Base-by-base conservation (phyloP, 1,284 basidiomycete species). In the Xanthoconium separans region DNA sequence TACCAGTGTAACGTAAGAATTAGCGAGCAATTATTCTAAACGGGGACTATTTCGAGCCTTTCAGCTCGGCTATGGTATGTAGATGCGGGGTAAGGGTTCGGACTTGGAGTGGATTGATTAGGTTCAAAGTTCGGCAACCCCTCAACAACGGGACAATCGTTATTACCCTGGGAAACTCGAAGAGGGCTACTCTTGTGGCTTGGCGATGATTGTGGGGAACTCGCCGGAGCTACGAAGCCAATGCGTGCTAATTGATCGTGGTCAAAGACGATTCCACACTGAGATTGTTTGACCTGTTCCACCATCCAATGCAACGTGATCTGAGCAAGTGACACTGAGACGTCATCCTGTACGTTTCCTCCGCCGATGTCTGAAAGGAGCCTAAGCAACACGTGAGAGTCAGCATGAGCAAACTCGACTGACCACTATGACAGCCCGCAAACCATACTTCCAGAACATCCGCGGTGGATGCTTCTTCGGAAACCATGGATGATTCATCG, bases 251-350 rank as follows among this genome's bases (percentile, higher is more conserved):
- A 72, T 29, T 65, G 73, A 2, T 66, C 64, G 9, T 61, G 52
- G 55, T 84, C 78, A 58, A 86, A 87, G 30, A 71, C 57, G 33
- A 88, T 75, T 4, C 79, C 80, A 59, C 81, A 83, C 22, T 76
- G 68, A 8, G 77, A 69, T 4, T 59, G 59, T 9, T 76, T 70
- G 54, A 78, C 70, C 57, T 84, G 75, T 53, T 80, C 79, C 44
- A 90, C 75, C 88, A 90, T 90, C 87, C 87, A 90, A 29, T 80
- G 81, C 27, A 90, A 71, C n/a, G 83, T 68, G 58, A 89, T 83
- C 55, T 86, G 76, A 0, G 81, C 71, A 7, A 91, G 76, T 29
- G 70, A 71, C 50, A 77, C 65, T 12, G 59, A 22, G 3, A 72
- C 73, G 5, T 63, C 64, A 59, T 88, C 79, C 0, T 57, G 37